Evolutionary conservation across 805 yeast species (phyloP), one percentile per base, ranked within the genome.

Genomic region (Yamadazyma paraphyllophila): DNA sequence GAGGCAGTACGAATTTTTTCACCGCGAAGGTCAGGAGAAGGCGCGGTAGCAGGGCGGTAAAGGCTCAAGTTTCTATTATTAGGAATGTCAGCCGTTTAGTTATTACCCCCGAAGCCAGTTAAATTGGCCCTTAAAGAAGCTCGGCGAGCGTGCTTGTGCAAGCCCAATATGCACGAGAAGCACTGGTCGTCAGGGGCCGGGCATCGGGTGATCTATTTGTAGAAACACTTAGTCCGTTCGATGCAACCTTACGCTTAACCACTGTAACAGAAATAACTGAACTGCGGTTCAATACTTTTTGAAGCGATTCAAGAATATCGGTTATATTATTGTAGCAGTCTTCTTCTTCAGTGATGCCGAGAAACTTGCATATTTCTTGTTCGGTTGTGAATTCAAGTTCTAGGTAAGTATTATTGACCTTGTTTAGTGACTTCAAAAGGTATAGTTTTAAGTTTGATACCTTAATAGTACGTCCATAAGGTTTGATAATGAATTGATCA

Each of bases 391-490:
- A 59, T 42, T 66, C 68, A 5, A 62, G 39, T 16, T 39, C 38
- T 7, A 61, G 10, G 26, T 33, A 37, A 5, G 15, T 33, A 9
- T 3, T 6, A 14, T 24, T 25, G 32, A 14, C 26, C 3, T 37
- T 16, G 5, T 38, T 29, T 7, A 44, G 15, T 5, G 37, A 39
- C 32, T 56, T 58, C 7, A 46, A 30, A 9, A 66, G 44, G 7
- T 50, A 41, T 1, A 67, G 39, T 33, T 58, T 59, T 41, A 66
- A 59, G 15, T 47, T 48, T 1, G 61, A 52, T 1, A 60, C 46
- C 34, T 65, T 65, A 24, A 65, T 36, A 2, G 70, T 62, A 24
- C 69, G 51, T 8, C 53, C 51, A 31, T 47, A 63, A 2, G 69
- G 70, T 39, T 63, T 63, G 12, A 66, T 52, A 3, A 63, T 47